Conservation (phyloP, 352 stramenopile genomes). For the Globisporangium nodosum region DNA sequence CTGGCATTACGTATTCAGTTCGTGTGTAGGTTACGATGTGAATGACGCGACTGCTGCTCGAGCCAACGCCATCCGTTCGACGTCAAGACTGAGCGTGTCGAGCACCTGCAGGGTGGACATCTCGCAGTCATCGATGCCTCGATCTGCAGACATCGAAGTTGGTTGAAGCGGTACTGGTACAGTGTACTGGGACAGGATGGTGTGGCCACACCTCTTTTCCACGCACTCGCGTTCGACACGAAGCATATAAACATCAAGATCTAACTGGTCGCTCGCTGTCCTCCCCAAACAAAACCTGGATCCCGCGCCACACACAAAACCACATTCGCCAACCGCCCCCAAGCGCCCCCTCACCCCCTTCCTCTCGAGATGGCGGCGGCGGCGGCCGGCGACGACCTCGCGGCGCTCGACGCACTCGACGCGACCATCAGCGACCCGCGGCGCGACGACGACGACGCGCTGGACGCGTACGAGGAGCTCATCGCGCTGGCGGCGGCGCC, state of each 20-base stretch:
- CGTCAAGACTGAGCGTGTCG: no score
- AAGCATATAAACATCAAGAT: background rate
- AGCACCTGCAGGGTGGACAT: no score
- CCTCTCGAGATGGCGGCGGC: background rate
- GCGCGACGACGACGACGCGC: slow-evolving; percentile 63
- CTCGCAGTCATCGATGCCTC: no score
- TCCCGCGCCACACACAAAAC: background rate
- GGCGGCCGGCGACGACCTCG: slow-evolving; percentile 37
- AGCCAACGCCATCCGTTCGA: no score
- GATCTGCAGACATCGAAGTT: no score
- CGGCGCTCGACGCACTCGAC: slow-evolving; percentile 68
- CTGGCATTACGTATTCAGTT: no score
- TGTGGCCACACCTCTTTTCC: no score
- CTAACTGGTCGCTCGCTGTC: background rate
- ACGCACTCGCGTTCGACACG: background rate
- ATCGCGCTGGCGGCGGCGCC: slow-evolving; percentile 39
- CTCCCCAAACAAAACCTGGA: background rate
- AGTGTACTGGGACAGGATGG: no score
- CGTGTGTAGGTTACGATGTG: no score
- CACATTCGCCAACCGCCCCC: background rate
- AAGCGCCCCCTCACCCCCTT: background rate
- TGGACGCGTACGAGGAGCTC: slow-evolving; percentile 73
- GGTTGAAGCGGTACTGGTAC: no score
- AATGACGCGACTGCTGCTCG: no score
- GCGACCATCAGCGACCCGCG: slow-evolving; percentile 48